Evolutionary conservation across 192 early-diverging fungal species (phyloP).

Genomic region (Coemansia sp.): DNA sequence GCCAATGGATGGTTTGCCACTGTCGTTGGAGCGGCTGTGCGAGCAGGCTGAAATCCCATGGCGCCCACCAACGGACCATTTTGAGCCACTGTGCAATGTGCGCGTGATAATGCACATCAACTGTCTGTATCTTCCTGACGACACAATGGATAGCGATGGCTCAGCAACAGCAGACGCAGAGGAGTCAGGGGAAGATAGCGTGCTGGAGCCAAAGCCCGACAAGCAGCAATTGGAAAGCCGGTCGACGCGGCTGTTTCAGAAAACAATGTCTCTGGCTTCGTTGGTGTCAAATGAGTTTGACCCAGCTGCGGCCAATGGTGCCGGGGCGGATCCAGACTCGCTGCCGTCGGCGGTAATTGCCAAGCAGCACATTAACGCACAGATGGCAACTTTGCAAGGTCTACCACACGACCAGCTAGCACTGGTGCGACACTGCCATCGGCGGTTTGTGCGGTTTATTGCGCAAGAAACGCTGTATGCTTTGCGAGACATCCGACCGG

Average conservation of each 20-base stretch:
- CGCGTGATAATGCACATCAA: slow-evolving; percentile 51
- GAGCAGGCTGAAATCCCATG: slow-evolving; percentile 44
- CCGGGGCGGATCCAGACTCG: slow-evolving; percentile 3
- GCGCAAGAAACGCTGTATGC: slow-evolving; percentile 50
- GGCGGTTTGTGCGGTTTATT: slow-evolving; percentile 45
- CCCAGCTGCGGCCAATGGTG: slow-evolving; percentile 5
- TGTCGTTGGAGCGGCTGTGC: slow-evolving; percentile 45
- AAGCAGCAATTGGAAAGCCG: slow-evolving; percentile 33
- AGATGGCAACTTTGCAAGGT: slow-evolving; percentile 44
- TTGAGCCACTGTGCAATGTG: slow-evolving; percentile 46
- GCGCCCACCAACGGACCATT: slow-evolving; percentile 49
- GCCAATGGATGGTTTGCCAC: slow-evolving; percentile 44
- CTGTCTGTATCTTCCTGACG: slow-evolving; percentile 45
- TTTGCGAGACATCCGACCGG: slow-evolving; percentile 45
- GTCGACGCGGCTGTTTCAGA: slow-evolving; percentile 37
- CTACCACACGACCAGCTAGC: slow-evolving; percentile 49
- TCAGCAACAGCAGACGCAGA: neutral
- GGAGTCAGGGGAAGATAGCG: slow-evolving; percentile 6
- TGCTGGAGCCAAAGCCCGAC: slow-evolving; percentile 33
- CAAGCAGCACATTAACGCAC: slow-evolving; percentile 38
- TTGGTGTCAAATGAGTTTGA: slow-evolving; percentile 32
- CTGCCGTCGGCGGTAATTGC: slow-evolving; percentile 41
- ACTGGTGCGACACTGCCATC: slow-evolving; percentile 44
- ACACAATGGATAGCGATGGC: neutral
- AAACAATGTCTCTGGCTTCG: slow-evolving; percentile 51